Evolutionary conservation across 2,329 filamentous ascomycete genomes (phyloP).

Genomic region (Xylariaceae sp.): DNA sequence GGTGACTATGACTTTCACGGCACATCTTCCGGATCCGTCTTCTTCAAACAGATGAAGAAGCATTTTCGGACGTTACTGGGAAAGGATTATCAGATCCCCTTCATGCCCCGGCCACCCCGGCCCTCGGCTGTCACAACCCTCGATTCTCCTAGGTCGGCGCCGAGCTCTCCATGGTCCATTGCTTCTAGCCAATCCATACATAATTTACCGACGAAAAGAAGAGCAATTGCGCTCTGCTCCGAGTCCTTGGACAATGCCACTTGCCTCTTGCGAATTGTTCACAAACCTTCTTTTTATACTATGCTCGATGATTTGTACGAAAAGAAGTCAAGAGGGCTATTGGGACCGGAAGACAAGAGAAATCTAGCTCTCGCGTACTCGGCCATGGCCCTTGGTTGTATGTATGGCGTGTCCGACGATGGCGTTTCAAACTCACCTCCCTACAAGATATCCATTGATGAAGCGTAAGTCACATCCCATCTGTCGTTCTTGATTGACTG

Average conservation of each 20-base stretch:
- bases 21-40: conserved; percentile 84
- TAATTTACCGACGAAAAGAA: conserved; percentile 63
- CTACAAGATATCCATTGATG: conserved; percentile 42
- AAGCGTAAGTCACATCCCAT: conserved; percentile 44
- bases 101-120: conserved; percentile 48
- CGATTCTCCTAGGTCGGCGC: conserved; percentile 62
- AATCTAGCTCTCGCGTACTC: conserved; percentile 56
- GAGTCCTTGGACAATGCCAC: conserved; percentile 38
- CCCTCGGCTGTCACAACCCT: conserved; percentile 50
- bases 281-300: conserved; percentile 64
- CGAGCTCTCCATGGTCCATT: conserved; percentile 57
- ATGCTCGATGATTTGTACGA: conserved; percentile 65
- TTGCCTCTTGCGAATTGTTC: conserved; percentile 52
- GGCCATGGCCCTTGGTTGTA: conserved; percentile 54
- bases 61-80: conserved; percentile 76
- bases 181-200: conserved; percentile 47
- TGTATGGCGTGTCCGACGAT: conserved; percentile 42
- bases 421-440: conserved; percentile 22
- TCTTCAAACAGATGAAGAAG: conserved; percentile 79
- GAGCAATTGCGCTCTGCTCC: conserved; percentile 39
- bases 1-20: conserved; percentile 95
- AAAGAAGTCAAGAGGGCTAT: conserved; percentile 48
- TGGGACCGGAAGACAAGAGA: conserved; percentile 50
- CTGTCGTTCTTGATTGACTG: background rate
- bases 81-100: conserved; percentile 53